Conservation (phyloP, 805 yeast species). For the Teunomyces panamensis region DNA sequence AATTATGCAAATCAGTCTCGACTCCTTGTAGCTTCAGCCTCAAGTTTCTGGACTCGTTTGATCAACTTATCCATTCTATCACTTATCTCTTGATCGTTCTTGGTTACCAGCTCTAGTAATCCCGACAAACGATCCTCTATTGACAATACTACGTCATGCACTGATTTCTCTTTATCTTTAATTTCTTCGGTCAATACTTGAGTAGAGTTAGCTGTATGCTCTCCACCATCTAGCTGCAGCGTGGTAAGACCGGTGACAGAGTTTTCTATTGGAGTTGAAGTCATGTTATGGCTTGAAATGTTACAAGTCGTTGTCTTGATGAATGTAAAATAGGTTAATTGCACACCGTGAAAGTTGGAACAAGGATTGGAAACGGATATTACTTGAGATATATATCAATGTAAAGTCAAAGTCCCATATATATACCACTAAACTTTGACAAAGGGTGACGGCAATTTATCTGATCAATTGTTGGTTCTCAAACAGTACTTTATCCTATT, state of each 20-base stretch:
- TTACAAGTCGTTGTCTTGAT: not conserved
- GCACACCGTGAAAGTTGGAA: too few species aligned
- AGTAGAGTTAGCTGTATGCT: constrained; percentile 9
- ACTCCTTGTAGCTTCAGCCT: not conserved
- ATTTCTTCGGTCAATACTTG: not conserved
- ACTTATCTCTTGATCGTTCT: constrained; percentile 27
- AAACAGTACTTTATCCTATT: too few species aligned
- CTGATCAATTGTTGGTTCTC: too few species aligned
- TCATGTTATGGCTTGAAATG: not conserved
- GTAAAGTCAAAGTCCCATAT: too few species aligned
- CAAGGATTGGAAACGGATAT: too few species aligned
- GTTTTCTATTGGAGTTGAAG: constrained; percentile 1
- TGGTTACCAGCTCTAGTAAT: constrained; percentile 20
- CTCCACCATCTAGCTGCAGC: constrained; percentile 30
- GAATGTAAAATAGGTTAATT: too few species aligned
- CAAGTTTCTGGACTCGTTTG: constrained; percentile 15
- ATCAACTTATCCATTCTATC: constrained; percentile 22
- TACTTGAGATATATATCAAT: too few species aligned
- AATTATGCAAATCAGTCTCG: too few species aligned
- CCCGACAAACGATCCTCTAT: constrained; percentile 26
- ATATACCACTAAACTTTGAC: not conserved
- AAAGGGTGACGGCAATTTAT: not conserved
- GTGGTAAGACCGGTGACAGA: constrained; percentile 31
- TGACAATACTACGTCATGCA: constrained; percentile 33
- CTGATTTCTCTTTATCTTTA: constrained; percentile 9